These are phyloP conservation scores for Daldinia grandis DNA, from an alignment of 495 filamentous ascomycete species.

Conservation along the genomic window DNA sequence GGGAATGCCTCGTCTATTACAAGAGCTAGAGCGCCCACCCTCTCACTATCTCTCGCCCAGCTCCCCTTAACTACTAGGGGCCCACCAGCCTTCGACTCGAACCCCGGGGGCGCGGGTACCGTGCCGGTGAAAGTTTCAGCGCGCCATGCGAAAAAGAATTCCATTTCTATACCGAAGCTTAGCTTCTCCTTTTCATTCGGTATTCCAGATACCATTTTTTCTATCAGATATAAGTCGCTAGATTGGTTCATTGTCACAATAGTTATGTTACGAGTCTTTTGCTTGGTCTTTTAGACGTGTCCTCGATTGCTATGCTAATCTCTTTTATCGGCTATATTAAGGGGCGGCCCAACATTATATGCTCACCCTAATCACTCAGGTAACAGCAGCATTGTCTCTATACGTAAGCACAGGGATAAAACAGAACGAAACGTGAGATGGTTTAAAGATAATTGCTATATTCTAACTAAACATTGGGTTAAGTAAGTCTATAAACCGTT, in stretches of 20 bases:
- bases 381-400: background rate
- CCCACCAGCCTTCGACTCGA: background rate
- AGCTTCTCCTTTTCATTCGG: background rate
- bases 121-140: background rate
- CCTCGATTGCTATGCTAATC: background rate
- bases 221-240: background rate
- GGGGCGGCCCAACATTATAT: background rate
- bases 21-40: background rate
- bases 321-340: background rate
- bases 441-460: background rate
- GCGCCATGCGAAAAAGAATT: conserved; percentile 26
- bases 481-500: no score
- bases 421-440: no score
- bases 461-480: background rate
- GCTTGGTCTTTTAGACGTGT: background rate
- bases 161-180: conserved; percentile 39
- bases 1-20: background rate
- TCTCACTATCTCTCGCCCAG: background rate
- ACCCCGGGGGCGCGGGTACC: background rate
- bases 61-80: background rate
- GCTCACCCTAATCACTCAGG: background rate
- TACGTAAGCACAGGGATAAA: background rate
- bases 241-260: background rate
- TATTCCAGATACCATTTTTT: background rate
- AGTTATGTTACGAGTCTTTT: background rate